Percentiles rank a stretch among this genome's conserved stretches.
Evolutionary conservation across 331 rosid species (phyloP).

Genomic region (Cydonia oblonga): DNA sequence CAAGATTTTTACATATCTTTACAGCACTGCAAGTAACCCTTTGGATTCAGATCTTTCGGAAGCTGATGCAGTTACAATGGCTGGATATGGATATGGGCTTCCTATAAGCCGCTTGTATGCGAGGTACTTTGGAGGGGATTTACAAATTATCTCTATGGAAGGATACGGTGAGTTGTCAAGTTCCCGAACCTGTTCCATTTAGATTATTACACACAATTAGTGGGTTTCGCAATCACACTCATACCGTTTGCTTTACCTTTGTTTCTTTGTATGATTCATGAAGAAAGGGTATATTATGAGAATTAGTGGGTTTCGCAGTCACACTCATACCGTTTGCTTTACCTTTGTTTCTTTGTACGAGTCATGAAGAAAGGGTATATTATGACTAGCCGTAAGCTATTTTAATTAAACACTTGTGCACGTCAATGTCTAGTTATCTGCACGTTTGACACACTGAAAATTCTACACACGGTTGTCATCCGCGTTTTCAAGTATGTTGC

Average conservation of each 20-base stretch:
- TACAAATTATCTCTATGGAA: conserved; percentile 94
- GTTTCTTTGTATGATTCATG: neutral
- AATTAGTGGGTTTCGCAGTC: neutral
- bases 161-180: conserved; percentile 67
- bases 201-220: neutral
- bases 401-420: neutral
- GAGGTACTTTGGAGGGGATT: conserved; percentile 86
- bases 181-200: neutral
- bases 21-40: conserved; percentile 83
- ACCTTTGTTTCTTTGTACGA: neutral
- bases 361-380: neutral
- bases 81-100: conserved; percentile 97
- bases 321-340: neutral
- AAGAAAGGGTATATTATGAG: neutral
- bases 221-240: neutral
- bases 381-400: neutral
- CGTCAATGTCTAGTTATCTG: neutral
- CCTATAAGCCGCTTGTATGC: conserved; percentile 90
- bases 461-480: neutral
- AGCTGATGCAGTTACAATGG: conserved; percentile 69
- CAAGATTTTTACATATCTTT: conserved; percentile 83
- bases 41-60: conserved; percentile 57
- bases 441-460: neutral
- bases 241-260: neutral
- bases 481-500: neutral